Base-by-base conservation (phyloP, 148 eudicot genomes). In the Vaccinium myrtillus region DNA sequence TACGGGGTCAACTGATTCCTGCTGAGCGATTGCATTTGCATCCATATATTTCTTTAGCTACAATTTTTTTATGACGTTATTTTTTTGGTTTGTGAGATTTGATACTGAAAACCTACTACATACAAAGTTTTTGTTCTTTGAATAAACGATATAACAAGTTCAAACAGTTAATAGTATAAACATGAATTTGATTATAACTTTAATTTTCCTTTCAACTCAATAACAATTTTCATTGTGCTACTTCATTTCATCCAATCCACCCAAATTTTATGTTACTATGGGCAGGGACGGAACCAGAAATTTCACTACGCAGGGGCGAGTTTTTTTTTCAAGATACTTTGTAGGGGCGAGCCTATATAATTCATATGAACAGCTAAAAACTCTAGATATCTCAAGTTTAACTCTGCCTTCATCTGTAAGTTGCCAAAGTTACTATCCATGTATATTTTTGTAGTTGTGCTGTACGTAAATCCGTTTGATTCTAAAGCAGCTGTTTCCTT, bases 181-280 rank as follows among this genome's bases (percentile, higher is more conserved):
- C 39, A 27, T 69, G 16, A 67, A 67, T 12, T 67, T 67, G 73
- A 67, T 15, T 27, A 13, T 67, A 12, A 25, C 39, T 67, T 16
- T 67, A 23, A 11, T 25, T 67, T 67, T 67, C 36, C 16, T 39
- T 67, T 67, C 73, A 67, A 27, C 73, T 67, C 39, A 11, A 11
- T 67, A 1, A 67, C 73, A 67, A 12, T 67, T 12, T 61, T 27
- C 13, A 16, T 25, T 25, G 69, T n/a, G 69, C 69, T 27, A 8
- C 69, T n/a, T 63, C 69, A 63, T 63, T n/a, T 63, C 30, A 63
- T 63, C 69, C 69, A 63, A 63, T 63, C 69, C 69, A 63, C 27
- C 69, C 30, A 63, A 21, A n/a, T 63, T n/a, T n/a, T n/a, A 63
- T n/a, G 27, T n/a, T 63, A 63, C 30, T 63, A 63, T 63, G 23